Evolutionary conservation across 2,329 filamentous ascomycete genomes (phyloP).

Genomic region (Colletotrichum salicis): DNA sequence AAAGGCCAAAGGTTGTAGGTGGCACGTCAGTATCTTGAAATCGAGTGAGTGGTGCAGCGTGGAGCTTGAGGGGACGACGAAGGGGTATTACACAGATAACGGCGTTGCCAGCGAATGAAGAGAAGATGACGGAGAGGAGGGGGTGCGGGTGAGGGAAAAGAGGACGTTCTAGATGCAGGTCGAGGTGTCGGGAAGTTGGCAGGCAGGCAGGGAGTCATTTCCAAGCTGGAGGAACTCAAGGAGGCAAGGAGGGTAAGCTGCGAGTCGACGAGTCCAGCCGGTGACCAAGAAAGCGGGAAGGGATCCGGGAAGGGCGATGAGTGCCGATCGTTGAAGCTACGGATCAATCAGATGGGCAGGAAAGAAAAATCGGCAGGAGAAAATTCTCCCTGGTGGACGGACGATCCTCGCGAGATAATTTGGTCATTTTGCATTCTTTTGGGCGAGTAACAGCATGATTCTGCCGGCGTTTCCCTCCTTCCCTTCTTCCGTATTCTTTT

Average conservation of each 20-base stretch:
- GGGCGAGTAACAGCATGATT: background rate
- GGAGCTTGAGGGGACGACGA: background rate
- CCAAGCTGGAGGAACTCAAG: background rate
- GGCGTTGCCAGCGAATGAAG: slow-evolving; percentile 17
- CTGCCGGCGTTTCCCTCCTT: background rate
- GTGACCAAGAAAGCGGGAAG: slow-evolving; percentile 1
- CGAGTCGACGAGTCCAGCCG: slow-evolving; percentile 1
- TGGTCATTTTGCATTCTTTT: slow-evolving; percentile 4
- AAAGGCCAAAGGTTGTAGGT: background rate
- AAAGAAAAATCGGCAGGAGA: background rate
- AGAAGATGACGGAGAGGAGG: background rate
- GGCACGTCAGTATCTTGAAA: slow-evolving; percentile 1
- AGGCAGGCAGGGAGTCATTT: slow-evolving; percentile 7
- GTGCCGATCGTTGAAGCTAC: slow-evolving; percentile 22
- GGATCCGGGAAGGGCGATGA: background rate
- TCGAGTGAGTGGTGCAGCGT: background rate
- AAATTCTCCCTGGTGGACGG: background rate
- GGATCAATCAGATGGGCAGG: slow-evolving; percentile 7
- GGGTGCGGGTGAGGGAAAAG: background rate
- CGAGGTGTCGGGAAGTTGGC: slow-evolving; percentile 18
- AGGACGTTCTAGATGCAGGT: slow-evolving; percentile 27
- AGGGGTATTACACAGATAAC: slow-evolving; percentile 2
- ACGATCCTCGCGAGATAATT: slow-evolving; percentile 11
- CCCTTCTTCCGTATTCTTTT: background rate
- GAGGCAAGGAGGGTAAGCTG: slow-evolving; percentile 11